Percentiles rank a stretch among this genome's conserved stretches.
Conservation (phyloP, 305 asterid genomes). For the Fraxinus albicans region DNA sequence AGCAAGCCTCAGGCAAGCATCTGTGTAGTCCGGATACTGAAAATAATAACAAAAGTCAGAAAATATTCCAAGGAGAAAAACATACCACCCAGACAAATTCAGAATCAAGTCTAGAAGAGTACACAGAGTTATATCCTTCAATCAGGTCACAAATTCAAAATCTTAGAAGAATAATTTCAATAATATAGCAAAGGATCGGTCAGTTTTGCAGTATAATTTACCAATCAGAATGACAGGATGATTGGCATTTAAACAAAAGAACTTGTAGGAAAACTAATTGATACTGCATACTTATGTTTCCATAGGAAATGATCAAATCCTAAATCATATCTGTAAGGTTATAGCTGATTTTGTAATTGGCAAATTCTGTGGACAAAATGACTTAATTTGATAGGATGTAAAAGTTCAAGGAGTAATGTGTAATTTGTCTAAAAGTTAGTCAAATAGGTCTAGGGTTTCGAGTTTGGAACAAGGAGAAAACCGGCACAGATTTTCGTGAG, state of each 20-base stretch:
- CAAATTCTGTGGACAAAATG: too few species aligned
- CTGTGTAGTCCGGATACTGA: conserved; percentile 90
- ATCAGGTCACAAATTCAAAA: conserved; percentile 11
- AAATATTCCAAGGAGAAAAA: conserved; percentile 10
- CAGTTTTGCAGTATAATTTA: background rate
- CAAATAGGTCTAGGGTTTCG: too few species aligned
- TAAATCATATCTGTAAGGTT: background rate
- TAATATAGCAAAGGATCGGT: background rate
- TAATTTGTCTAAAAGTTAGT: too few species aligned
- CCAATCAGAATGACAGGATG: background rate
- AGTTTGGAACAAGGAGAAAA: too few species aligned
- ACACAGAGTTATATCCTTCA: background rate
- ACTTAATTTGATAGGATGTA: too few species aligned
- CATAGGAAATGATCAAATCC: background rate
- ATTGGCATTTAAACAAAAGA: background rate
- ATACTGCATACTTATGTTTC: background rate
- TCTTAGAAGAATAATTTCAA: background rate
- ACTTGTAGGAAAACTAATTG: background rate
- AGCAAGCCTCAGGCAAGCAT: conserved; percentile 91
- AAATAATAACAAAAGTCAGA: conserved; percentile 31
- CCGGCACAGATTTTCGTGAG: too few species aligned
- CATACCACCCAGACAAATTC: background rate
- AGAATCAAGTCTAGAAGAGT: background rate
- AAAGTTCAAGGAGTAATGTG: too few species aligned
- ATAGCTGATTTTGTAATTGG: too few species aligned